These are phyloP conservation scores for Aureobasidium sp. DNA, from an alignment of 2,329 filamentous ascomycete species.

Conservation along the genomic window DNA sequence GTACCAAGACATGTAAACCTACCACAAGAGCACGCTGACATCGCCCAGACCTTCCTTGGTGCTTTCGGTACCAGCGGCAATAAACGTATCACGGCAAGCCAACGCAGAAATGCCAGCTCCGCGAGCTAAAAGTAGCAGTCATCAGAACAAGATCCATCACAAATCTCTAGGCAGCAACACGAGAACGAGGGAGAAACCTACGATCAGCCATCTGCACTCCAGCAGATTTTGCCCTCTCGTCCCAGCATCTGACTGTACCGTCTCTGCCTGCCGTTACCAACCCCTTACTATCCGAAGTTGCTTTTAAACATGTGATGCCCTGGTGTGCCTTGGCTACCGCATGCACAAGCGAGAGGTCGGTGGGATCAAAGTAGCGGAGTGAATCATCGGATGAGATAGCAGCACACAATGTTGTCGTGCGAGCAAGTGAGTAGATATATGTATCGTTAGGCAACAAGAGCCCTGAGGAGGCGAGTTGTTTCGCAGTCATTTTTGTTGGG, in stretches of 20 bases:
- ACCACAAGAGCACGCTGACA: slow-evolving; percentile 27
- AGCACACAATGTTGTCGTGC: slow-evolving; percentile 35
- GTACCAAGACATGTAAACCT: not conserved
- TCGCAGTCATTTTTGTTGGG: not conserved
- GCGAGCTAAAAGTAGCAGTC: slow-evolving; percentile 14
- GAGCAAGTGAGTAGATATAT: slow-evolving; percentile 52
- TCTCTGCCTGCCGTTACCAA: slow-evolving; percentile 66
- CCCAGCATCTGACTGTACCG: slow-evolving; percentile 58
- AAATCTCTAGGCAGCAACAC: not conserved
- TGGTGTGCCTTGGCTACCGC: slow-evolving; percentile 40
- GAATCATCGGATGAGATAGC: slow-evolving; percentile 63
- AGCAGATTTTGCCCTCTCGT: slow-evolving; percentile 43
- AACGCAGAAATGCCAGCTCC: slow-evolving; percentile 55
- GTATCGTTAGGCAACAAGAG: slow-evolving; percentile 19
- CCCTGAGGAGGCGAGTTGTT: slow-evolving; percentile 2
- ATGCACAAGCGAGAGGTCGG: slow-evolving; percentile 44
- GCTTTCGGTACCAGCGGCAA: slow-evolving; percentile 66
- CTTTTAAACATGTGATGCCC: slow-evolving; percentile 55
- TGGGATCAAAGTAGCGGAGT: slow-evolving; percentile 57
- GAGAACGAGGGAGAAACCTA: not conserved
- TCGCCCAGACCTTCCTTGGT: slow-evolving; percentile 29
- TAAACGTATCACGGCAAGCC: slow-evolving; percentile 50
- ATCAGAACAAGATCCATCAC: not conserved
- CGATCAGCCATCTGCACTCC: slow-evolving; percentile 17
- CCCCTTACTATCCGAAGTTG: slow-evolving; percentile 31